Evolutionary conservation across 257 asterid species (phyloP).

Genomic region (Craterostigma plantagineum): DNA sequence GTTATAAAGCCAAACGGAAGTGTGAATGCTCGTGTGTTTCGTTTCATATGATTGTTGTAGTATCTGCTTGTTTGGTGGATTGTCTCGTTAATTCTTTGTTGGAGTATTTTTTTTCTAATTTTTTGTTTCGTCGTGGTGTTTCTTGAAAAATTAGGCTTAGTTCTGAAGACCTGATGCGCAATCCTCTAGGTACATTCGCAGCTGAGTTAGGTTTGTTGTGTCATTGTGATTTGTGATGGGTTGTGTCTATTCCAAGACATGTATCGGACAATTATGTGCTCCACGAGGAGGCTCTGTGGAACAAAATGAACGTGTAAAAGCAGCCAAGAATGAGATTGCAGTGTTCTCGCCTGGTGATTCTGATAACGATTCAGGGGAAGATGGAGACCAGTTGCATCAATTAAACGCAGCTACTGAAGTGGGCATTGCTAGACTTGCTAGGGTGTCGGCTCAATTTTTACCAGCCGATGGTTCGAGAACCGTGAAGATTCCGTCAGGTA

Average conservation of each 20-base stretch:
- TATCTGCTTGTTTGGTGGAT: too few species aligned
- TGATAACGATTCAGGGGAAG: conserved; percentile 39
- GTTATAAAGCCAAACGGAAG: too few species aligned
- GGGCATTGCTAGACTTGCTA: conserved; percentile 61
- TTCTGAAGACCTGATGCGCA: conserved; percentile 22
- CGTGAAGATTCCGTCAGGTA: conserved; percentile 55
- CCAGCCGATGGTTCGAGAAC: conserved; percentile 71
- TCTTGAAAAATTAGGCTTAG: too few species aligned
- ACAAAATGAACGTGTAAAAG: conserved; percentile 29
- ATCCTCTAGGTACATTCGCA: conserved; percentile 13
- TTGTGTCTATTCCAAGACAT: conserved; percentile 67
- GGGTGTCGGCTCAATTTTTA: conserved; percentile 71
- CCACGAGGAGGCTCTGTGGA: conserved; percentile 37
- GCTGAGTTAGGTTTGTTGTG: conserved; percentile 17
- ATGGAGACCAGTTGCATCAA: conserved; percentile 32
- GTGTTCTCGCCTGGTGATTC: conserved; percentile 43
- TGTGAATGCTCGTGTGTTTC: too few species aligned
- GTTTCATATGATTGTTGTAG: too few species aligned
- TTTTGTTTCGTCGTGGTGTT: too few species aligned
- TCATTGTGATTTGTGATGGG: conserved; percentile 51
- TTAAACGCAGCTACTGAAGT: conserved; percentile 35
- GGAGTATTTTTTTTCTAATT: too few species aligned
- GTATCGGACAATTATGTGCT: conserved; percentile 77
- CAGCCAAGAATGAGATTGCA: conserved; percentile 29
- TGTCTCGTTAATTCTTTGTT: not conserved